Base-by-base conservation (phyloP, 495 filamentous ascomycete species). In the Aspergillus olivimuriae region DNA sequence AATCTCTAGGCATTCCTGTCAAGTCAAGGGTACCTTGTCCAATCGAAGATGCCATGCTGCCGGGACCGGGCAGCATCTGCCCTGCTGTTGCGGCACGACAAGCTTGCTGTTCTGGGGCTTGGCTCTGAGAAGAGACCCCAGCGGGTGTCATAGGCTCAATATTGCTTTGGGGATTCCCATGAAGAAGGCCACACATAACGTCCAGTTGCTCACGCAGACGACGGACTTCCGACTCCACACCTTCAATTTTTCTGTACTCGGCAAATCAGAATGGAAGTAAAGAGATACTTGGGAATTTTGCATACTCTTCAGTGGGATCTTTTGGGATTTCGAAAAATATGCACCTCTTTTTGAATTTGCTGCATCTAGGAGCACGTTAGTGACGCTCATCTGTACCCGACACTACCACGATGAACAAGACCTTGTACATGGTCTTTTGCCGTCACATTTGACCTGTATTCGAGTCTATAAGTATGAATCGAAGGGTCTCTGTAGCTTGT, bases 391-490 rank as follows among this genome's bases (percentile, higher is more conserved):
- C 7, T 8, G 12, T 15, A 33, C n/a, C 7, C 9, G 17, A 21
- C 1, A 23, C 3, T n/a, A 21, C 5, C 12, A 34, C 30, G 8
- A 41, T 44, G 26, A 17, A 17, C n/a, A 33, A 10, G 18, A 59
- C 65, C 65, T 61, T 30, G 61, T 57, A 47, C 65, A 69, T 11
- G 65, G 65, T 18, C 56, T 47, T 35, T 62, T 57, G n/a, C 58
- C 63, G 46, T 69, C 65, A 41, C 65, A 69, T 58, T 52, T 57
- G 12, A 69, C 58, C 65, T 69, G 31, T 8, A 26, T 4, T 11
- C 10, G 11, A 23, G 19, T 41, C n/a, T 11, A 9, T 37, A 11
- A 22, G 14, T 34, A 4, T 11, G 18, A 40, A 17, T 11, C 14
- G 4, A 11, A 10, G 24, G 8, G 19, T 37, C 7, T 33, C 15